A percentile compares a stretch with the other conserved stretches of the same genome.
phyloP scores from a whole-genome alignment of 129 eudicot species.

The Chrysanthemum seticuspe region DNA sequence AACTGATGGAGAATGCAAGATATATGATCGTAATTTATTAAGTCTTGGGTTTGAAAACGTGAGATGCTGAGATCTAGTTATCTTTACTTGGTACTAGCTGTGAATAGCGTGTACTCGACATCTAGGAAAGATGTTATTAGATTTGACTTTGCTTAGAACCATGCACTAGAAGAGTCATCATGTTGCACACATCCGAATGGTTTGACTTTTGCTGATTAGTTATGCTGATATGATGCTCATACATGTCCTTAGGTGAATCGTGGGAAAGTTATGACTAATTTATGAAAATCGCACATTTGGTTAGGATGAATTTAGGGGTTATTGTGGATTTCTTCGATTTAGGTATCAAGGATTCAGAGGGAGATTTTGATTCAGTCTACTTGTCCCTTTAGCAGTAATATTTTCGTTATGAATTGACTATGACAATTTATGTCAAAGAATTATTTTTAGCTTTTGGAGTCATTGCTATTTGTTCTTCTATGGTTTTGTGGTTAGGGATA shows the following conservation, averaged over 20 bases:
- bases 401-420: too few relatives aligned
- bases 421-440: background rate
- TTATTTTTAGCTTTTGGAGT: too few relatives aligned
- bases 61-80: background rate
- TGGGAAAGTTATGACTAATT: background rate
- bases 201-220: background rate
- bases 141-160: slow-evolving; percentile 13
- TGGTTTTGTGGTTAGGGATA: too few relatives aligned
- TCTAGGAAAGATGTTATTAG: background rate
- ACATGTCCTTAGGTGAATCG: background rate
- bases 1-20: background rate
- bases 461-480: too few relatives aligned
- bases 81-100: background rate
- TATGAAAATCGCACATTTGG: too few relatives aligned
- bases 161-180: background rate
- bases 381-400: too few relatives aligned
- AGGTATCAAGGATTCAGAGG: too few relatives aligned
- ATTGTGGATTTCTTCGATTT: too few relatives aligned
- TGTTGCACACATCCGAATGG: background rate
- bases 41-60: too few relatives aligned
- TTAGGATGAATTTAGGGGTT: too few relatives aligned
- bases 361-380: too few relatives aligned
- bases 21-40: background rate
- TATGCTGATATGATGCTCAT: background rate
- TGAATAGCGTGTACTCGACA: background rate